Percentiles rank a stretch among this genome's conserved stretches.
Evolutionary conservation across 139 green algal species (phyloP).

Genomic region (Chloropicon primus): DNA sequence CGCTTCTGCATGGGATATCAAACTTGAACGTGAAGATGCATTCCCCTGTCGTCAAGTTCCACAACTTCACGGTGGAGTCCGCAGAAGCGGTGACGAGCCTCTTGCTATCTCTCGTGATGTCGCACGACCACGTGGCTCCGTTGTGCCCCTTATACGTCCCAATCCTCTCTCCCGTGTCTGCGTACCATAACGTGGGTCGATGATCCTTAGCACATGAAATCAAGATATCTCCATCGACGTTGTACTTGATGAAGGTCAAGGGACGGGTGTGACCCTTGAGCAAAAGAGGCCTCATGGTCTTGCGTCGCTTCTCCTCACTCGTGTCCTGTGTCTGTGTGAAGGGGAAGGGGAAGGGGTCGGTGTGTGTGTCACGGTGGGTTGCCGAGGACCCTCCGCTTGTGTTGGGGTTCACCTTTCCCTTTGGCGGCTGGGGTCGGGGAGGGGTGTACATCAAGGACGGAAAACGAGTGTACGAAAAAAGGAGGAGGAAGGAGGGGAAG

Average conservation of each 20-base stretch:
- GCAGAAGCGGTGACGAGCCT: conserved; percentile 71
- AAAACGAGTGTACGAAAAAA: no score
- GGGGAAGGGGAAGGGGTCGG: no score
- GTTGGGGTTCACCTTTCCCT: no score
- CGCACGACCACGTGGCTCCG: conserved; percentile 78
- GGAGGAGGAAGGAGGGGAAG: no score
- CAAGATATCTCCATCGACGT: conserved; percentile 88
- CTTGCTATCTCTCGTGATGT: conserved; percentile 66
- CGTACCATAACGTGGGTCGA: conserved; percentile 72
- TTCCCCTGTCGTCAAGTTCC: conserved; percentile 74
- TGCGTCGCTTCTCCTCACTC: no score
- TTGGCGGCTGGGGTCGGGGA: no score
- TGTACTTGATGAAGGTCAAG: conserved; percentile 59
- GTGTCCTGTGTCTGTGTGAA: no score
- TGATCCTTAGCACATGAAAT: conserved; percentile 89
- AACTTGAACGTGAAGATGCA: conserved; percentile 68
- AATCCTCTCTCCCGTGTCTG: conserved; percentile 76
- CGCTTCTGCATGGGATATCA: conserved; percentile 60
- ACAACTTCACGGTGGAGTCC: conserved; percentile 80
- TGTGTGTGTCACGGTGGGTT: no score
- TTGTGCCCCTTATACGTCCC: conserved; percentile 97
- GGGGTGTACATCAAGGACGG: no score
- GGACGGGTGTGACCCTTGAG: conserved; percentile 70
- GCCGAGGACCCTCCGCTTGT: no score
- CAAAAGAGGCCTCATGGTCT: conserved; percentile 66